Evolutionary conservation across 192 early-diverging fungal genomes (phyloP), one percentile per base, ranked within the genome.

Genomic region (Allomyces arbusculus): DNA sequence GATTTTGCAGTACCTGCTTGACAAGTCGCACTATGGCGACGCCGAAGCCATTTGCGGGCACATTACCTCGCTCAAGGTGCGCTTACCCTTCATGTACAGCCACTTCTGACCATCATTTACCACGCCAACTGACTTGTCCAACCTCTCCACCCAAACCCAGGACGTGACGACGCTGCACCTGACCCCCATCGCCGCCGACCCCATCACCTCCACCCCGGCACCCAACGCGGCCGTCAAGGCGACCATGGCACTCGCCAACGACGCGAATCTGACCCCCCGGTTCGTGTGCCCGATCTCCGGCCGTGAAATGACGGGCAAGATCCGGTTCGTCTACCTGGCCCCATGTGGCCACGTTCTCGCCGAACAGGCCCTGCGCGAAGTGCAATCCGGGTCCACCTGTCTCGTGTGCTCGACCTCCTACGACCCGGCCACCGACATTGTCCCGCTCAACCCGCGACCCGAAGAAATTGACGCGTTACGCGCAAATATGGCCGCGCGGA

Each of bases 281-380:
- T 93, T 81, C 66, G 74, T 86, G 33, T 93, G 91, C 69, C 91
- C 91, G 8, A 76, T 93, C 23, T 84, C 91, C 0, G 74, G 82
- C 70, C 84, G 85, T 66, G 89, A 91, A 72, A 91, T 91, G 89
- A 91, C 87, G 70, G 89, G 88, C 10, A 89, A 88, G 68, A 75
- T 77, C 63, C 76, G 83, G 26, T 86, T 78, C 73, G 78, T 85
- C 22, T 81, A 82, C 72, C 62, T 86, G 25, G 71, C 75, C 23
- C 77, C 76, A 8, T 91, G 89, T 75, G 91, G 91, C 4, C 89
- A 87, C 70, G 89, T 85, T 9, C 72, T 92, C 73, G 83, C 90
- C 14, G 85, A 87, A 62, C 80, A 85, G 64, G 88, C 88, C 7
- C 69, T 93, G 26, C 86, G 87, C 66, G 80, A 86, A 65, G 74